Evolutionary conservation across 2,329 filamentous ascomycete species (phyloP).

Genomic region (Botrytis deweyae): DNA sequence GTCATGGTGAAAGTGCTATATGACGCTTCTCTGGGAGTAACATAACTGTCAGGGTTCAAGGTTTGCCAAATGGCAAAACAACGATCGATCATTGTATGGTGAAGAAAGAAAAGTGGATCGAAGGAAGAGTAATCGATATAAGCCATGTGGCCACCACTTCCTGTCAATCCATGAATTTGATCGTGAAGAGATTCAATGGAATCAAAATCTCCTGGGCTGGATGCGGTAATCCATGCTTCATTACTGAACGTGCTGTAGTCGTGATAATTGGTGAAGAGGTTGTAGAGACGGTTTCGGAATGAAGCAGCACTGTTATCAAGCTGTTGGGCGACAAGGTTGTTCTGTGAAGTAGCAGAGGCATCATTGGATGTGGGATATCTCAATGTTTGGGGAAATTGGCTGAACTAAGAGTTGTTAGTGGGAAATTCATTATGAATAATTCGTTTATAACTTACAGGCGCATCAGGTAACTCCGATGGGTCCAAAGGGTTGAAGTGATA

Average conservation of each 20-base stretch:
- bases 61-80: slow-evolving; percentile 55
- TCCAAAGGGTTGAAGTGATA: slow-evolving; percentile 48
- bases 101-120: slow-evolving; percentile 51
- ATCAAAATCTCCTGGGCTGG: slow-evolving; percentile 51
- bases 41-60: slow-evolving; percentile 42
- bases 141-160: slow-evolving; percentile 53
- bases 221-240: slow-evolving; percentile 57
- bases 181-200: slow-evolving; percentile 67
- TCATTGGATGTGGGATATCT: slow-evolving; percentile 49
- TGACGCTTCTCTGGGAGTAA: slow-evolving; percentile 38
- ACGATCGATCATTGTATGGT: slow-evolving; percentile 59
- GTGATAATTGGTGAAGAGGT: slow-evolving; percentile 64
- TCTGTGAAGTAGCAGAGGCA: slow-evolving; percentile 54
- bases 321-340: slow-evolving; percentile 53
- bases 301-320: slow-evolving; percentile 53
- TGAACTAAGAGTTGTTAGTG: slow-evolving; percentile 48
- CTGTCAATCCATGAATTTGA: slow-evolving; percentile 57
- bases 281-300: slow-evolving; percentile 63
- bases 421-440: neutral
- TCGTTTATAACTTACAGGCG: slow-evolving; percentile 50
- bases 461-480: slow-evolving; percentile 54
- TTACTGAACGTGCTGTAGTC: slow-evolving; percentile 70
- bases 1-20: slow-evolving; percentile 40
- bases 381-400: slow-evolving; percentile 59
- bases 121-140: slow-evolving; percentile 47